Percentiles rank a stretch among this genome's conserved stretches.
Conservation (phyloP, 1,284 basidiomycete species). For the Neolentinus lepideus region DNA sequence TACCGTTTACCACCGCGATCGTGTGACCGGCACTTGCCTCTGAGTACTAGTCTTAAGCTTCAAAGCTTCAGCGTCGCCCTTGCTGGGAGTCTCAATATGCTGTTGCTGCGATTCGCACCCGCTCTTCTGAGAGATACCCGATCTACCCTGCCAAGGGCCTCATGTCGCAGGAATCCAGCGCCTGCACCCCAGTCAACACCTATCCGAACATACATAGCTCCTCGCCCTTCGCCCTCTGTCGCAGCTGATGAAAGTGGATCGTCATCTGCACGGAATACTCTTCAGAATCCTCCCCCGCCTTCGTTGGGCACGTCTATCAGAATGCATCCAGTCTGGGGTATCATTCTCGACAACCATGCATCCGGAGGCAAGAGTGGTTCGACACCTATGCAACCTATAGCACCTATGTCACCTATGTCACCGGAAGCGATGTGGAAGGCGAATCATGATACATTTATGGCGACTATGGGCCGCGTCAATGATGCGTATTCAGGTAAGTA, state of each 20-base stretch:
- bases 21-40: too few species aligned
- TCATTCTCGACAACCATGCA: background rate
- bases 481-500: slow-evolving; percentile 18
- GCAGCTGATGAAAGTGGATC: background rate
- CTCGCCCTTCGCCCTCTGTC: background rate
- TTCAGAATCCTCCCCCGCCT: background rate
- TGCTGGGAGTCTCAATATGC: background rate
- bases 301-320: too few species aligned
- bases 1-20: too few species aligned
- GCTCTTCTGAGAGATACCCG: background rate
- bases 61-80: background rate
- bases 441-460: slow-evolving; percentile 9
- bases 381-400: too few species aligned
- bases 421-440: slow-evolving; percentile 14
- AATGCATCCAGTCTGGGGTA: background rate
- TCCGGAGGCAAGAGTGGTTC: background rate
- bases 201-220: background rate
- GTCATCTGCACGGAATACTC: too few species aligned
- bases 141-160: background rate
- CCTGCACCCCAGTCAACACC: background rate
- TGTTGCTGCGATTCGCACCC: background rate
- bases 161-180: background rate
- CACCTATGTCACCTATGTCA: background rate
- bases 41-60: background rate
- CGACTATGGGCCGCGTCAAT: slow-evolving; percentile 11